Base-by-base conservation (phyloP, 371 early-diverging fungal species). In the Mucor circinelloides region DNA sequence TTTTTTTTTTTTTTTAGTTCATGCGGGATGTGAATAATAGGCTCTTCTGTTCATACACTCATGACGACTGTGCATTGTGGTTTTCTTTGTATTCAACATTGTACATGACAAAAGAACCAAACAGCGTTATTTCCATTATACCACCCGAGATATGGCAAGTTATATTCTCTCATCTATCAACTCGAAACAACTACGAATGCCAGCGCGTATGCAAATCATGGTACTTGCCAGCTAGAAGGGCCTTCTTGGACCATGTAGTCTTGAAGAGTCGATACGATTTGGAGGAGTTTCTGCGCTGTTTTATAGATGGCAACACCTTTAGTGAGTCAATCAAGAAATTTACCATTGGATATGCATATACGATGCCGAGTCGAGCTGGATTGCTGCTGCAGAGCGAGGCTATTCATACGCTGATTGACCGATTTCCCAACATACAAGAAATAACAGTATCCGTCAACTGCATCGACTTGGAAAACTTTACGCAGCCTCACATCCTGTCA, bases 141-240 rank as follows among this genome's bases (percentile, higher is more conserved):
- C 68, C 68, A 30, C 44, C 58, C 9, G 68, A 68, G 25, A 63
- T 68, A 17, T 63, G 58, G 58, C 44, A 50, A 40, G 13, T 2
- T 21, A 50, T 63, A 1, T 63, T 68, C 32, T 19, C 27, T 0
- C 32, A 50, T 19, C 28, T 68, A 12, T 46, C 68, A 0, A 12
- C 34, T n/a, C 12, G 28, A 3, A 63, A 50, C 17, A 32, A 50
- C 46, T 57, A 42, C 8, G 31, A 57, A 19, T 68, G 68, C 19
- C 68, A 68, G 36, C 34, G 21, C 1, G 63, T 68, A 2, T 68
- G 68, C 17, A 25, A 63, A 23, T 5, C 31, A 2, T 68, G 68
- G 68, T 50, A 58, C 19, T 28, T 55, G 3, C 48, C 59, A 8
- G 32, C 63, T 10, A 27, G 58, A 36, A 46, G 56, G 1, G 36